Evolutionary conservation across 2,329 filamentous ascomycete species (phyloP), one percentile per base, ranked within the genome.

Genomic region (Colletotrichum tamarilloi): DNA sequence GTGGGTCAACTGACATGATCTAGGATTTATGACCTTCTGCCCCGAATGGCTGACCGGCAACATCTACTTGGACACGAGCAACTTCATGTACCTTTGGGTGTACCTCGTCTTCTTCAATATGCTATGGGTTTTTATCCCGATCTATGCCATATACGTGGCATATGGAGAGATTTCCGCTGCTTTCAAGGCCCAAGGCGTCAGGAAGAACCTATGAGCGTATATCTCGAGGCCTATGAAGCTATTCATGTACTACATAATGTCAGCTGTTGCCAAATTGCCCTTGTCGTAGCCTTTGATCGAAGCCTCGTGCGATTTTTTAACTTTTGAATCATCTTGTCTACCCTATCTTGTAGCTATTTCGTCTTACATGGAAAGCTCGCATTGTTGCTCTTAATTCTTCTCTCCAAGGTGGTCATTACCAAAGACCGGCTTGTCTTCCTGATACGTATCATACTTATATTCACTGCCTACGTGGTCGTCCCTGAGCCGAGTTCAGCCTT

Each of bases 11-110:
- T 56, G 56, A 74, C 58, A 8, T 26, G 14, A 35, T 12, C 16
- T 52, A 90, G 89, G 91, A 22, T 93, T 91, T 82, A 92, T 93
- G 89, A 93, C 91, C 0, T 93, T 93, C 79, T 91, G 88, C 81
- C 91, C 91, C 14, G 91, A 93, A 81, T 93, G 91, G 91, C 82
- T 93, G 14, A 89, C 87, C 2, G 87, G 87, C 64, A 92, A 87
- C 79, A 78, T 86, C 75, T 92, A 91, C 78, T 87, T 93, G 72
- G 89, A 92, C 79, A 85, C 86, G 22, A 90, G 87, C 82, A 93
- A 92, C 81, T 92, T 89, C 77, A 91, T 93, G 90, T 92, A 91
- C 77, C 83, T 88, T 75, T 93, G 91, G 91, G 84, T 92, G 16
- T 93, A 92, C 76, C 83, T 93, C 19, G 84, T 92, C 76, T 92